Base-by-base conservation (phyloP, 2,329 filamentous ascomycete species). In the Trichothecium sympodiale region DNA sequence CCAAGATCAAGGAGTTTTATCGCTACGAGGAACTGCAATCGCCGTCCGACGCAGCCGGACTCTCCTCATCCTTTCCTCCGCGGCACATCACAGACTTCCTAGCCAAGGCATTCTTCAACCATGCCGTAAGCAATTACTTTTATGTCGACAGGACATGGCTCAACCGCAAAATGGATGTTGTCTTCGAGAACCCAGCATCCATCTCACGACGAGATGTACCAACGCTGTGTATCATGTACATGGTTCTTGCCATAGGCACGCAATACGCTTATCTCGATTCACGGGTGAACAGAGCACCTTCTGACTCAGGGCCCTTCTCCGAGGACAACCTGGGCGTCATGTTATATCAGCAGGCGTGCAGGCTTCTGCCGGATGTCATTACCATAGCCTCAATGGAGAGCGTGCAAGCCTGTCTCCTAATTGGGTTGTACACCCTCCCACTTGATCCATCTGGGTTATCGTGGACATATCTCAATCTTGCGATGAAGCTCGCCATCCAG, bases 401-500 rank as follows among this genome's bases (percentile, higher is more conserved):
- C 41, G 70, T 75, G 0, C 71, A 76, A 45, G 71, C 69, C 1
- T 74, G 68, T 37, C 49, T 75, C 7, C 54, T 76, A 16, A 65
- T 76, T 12, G 71, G 68, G 3, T 62, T 72, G 8, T 76, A 74
- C 41, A 57, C 68, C 2, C 52, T 75, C 5, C 70, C 71, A 0
- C 55, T 74, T 1, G 71, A 76, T 46, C 65, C 71, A 1, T 70
- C 69, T 2, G 71, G 71, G 0, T 49, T 75, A 15, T 67, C 67
- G 3, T 76, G 74, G 42, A 70, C 69, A 3, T 76, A 76, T 42
- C 58, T 74, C 32, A 69, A 69, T 6, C 49, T 76, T 10, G 67
- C 69, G 2, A 54, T 74, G 29, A 73, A 71, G 40, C 54, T 76
- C 39, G 71, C 70, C 2, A 72, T 75, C 12, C 70, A 74, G 41